Conservation (phyloP, 2,329 filamentous ascomycete genomes). For the Ceratocystis destructans region DNA sequence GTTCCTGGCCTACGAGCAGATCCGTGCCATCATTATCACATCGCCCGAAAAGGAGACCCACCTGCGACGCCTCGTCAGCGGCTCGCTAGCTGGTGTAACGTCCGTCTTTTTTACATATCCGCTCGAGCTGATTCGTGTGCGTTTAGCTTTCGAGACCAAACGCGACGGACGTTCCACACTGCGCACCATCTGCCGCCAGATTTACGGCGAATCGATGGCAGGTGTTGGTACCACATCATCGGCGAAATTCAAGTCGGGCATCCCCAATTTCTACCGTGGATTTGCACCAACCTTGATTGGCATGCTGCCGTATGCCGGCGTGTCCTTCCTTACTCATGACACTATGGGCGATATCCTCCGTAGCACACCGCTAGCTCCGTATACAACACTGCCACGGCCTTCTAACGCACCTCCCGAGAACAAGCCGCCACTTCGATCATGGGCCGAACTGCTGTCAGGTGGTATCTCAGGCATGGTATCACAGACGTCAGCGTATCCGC, state of each 20-base stretch:
- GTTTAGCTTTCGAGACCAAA: slow-evolving; percentile 88
- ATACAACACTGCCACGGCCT: slow-evolving; percentile 59
- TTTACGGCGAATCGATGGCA: slow-evolving; percentile 61
- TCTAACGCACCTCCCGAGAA: slow-evolving; percentile 36
- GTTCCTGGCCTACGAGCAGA: slow-evolving; percentile 94
- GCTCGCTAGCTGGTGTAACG: slow-evolving; percentile 66
- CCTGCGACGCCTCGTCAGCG: slow-evolving; percentile 58
- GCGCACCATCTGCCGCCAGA: slow-evolving; percentile 64
- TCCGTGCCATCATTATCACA: slow-evolving; percentile 65
- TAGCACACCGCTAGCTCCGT: slow-evolving; percentile 47
- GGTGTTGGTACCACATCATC: slow-evolving; percentile 22
- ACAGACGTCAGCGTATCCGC: slow-evolving; percentile 82
- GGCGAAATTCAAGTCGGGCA: slow-evolving; percentile 40
- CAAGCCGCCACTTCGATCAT: slow-evolving; percentile 63
- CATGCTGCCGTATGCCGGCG: slow-evolving; percentile 93
- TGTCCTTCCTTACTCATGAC: slow-evolving; percentile 92
- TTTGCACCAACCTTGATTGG: slow-evolving; percentile 82
- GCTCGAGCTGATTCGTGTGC: slow-evolving; percentile 80
- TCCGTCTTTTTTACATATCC: slow-evolving; percentile 96
- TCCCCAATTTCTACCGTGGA: slow-evolving; percentile 88
- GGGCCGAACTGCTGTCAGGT: slow-evolving; percentile 75
- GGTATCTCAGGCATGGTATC: slow-evolving; percentile 78
- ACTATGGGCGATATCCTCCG: slow-evolving; percentile 75
- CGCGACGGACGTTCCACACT: slow-evolving; percentile 55
- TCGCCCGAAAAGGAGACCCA: slow-evolving; percentile 63